Evolutionary conservation across 345 rosid species (phyloP).

Genomic region (Eucalyptus pauciflora): DNA sequence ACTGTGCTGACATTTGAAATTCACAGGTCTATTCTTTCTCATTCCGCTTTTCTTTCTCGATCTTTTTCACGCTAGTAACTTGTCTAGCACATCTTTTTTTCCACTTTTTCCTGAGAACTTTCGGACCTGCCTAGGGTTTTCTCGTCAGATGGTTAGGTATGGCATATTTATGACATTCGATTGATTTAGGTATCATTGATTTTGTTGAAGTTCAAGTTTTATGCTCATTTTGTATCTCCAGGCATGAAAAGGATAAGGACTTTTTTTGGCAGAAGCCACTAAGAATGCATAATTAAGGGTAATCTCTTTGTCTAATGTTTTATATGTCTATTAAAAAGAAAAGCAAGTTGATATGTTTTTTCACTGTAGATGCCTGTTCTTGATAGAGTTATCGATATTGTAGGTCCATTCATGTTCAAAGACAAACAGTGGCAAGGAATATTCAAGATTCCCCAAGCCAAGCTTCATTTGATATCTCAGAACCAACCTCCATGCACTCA

Average conservation of each 20-base stretch:
- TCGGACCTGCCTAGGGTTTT: background rate
- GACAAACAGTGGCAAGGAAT: background rate
- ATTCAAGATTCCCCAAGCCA: background rate
- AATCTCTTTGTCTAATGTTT: background rate
- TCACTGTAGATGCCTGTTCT: background rate
- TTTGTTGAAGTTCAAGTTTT: background rate
- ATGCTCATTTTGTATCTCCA: background rate
- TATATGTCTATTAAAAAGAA: background rate
- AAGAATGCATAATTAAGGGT: background rate
- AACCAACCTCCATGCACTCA: background rate
- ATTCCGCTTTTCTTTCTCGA: background rate
- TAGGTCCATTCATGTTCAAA: background rate
- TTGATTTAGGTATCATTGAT: background rate
- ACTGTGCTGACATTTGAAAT: slow-evolving; percentile 54
- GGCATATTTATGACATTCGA: background rate
- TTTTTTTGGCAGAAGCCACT: background rate
- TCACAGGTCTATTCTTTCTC: slow-evolving; percentile 51
- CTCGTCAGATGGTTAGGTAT: background rate
- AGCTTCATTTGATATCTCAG: background rate
- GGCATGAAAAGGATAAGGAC: background rate
- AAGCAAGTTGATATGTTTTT: background rate
- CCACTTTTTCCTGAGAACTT: background rate
- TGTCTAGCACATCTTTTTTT: background rate
- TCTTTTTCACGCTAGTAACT: background rate
- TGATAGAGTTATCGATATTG: background rate